Conservation (phyloP, 495 filamentous ascomycete genomes). For the Aspergillus asperescens region DNA sequence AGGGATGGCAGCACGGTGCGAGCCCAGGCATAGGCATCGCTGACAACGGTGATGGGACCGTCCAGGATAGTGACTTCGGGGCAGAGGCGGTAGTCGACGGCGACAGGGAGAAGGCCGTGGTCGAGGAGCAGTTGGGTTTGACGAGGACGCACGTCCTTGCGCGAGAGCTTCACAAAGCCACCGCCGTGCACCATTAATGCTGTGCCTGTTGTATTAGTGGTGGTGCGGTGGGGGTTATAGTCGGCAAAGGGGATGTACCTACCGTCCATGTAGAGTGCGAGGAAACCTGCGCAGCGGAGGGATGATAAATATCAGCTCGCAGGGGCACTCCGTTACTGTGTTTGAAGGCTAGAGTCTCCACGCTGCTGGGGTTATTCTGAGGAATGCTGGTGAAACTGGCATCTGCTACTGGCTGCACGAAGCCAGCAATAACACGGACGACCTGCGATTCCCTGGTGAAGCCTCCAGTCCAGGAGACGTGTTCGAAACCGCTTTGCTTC, state of each 20-base stretch:
- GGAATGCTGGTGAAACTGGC: not conserved
- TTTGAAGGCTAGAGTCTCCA: constrained; percentile 33
- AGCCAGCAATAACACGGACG: constrained; percentile 1
- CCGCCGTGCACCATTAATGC: constrained; percentile 58
- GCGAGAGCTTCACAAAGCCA: constrained; percentile 45
- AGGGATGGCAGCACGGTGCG: constrained; percentile 34
- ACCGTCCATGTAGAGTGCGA: not conserved
- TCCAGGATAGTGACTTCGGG: constrained; percentile 24
- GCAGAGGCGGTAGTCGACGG: constrained; percentile 47
- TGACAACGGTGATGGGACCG: constrained; percentile 47
- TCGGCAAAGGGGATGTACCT: not conserved
- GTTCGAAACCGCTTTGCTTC: no score
- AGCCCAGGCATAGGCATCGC: constrained; percentile 45
- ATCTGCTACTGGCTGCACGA: not conserved
- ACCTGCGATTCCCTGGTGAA: not conserved
- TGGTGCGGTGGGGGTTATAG: not conserved
- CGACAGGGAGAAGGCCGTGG: constrained; percentile 47
- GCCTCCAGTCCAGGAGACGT: constrained; percentile 1
- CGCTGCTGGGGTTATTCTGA: no score
- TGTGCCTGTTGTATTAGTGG: no score
- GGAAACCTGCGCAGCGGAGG: constrained; percentile 1
- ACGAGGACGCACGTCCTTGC: constrained; percentile 38
- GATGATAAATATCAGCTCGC: constrained; percentile 45
- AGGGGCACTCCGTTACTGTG: constrained; percentile 23
- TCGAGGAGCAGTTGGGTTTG: constrained; percentile 38